Evolutionary conservation across 768 basidiomycete genomes (phyloP), one percentile per base, ranked within the genome.

Genomic region (Lentinula sp.): DNA sequence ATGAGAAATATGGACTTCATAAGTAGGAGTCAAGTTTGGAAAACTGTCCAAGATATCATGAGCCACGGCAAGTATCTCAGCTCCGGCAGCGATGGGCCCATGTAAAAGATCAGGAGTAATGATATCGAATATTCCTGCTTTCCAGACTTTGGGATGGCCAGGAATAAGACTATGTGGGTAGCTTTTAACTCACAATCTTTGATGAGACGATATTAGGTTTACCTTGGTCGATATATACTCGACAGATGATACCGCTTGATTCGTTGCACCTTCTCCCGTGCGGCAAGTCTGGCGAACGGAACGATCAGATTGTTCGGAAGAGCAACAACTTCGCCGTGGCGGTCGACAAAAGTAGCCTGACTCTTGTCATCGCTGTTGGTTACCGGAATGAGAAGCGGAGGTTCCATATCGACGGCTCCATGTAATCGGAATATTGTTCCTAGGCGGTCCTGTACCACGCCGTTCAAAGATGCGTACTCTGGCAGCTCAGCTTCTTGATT

Each of bases 381-480:
- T 52, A 83, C 78, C 1, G 84, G 78, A 0, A 90, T 95, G 70
- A 93, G 84, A 10, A 97, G 76, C 0, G 93, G 89, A 0, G 93
- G 88, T 65, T 91, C 90, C 73, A 88, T 87, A 64, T 94, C 86
- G 1, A 96, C 84, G 3, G 95, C 95, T 5, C 95, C 95, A 68
- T 95, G 95, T 4, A 95, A 79, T 40, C 87, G 84, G 72, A 96
- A 95, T 16, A 95, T 86, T 1, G 87, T 76, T 2, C 83, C 78
- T 4, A 97, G 75, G 16, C 86, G 84, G 53, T 95, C 91, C 63
- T 88, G 81, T 5, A 95, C 91, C 3, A 87, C 84, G 10, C 84
- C 83, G 65, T 86, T 89, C 65, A 95, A 70, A 21, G 85, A 78
- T 6, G 86, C 78, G 71, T 91, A 82, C 68, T 91, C 87, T 4